Evolutionary conservation across 371 early-diverging fungal genomes (phyloP), one percentile per base, ranked within the genome.

Genomic region (Modicella reniformis): DNA sequence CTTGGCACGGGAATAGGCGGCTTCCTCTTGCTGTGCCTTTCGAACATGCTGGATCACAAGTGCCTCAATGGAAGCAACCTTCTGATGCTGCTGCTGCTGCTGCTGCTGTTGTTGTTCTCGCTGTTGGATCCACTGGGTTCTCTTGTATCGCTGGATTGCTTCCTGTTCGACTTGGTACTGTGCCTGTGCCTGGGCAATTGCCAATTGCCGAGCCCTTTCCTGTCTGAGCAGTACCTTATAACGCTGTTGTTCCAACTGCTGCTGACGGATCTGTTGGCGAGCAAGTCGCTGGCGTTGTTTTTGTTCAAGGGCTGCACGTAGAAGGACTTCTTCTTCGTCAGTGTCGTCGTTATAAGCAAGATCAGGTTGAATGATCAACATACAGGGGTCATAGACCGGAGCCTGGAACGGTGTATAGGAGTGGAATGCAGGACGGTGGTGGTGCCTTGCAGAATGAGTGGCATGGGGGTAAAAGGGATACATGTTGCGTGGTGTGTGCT

Each of bases 261-360:
- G 63, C 28, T 74, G 74, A 33, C 48, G 70, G 34, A 57, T 34
- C 17, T 66, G 70, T 30, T 66, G 70, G 2, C 72, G 77, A 30
- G 68, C 68, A 5, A 55, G 65, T 10, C 68, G 59, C 13, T 76
- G 60, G 13, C 55, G 56, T 26, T 64, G 77, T 40, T 77, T 77
- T 29, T 70, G 61, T 29, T 64, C 79, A 21, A 77, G 69, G 21
- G 79, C 79, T 1, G 72, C 72, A 5, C 69, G 61, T 23, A 77
- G 61, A 21, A 77, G 55, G 3, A 60, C 50, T 51, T 77, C 79
- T 28, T 77, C 79, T n/a, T 77, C 72, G 13, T 76, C 71, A 0
- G 49, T 52, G 13, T 67, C 71, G 9, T 75, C 70, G 40, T 19
- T 26, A 26, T 53, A 60, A 5, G 52, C n/a, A 2, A 33, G 40